Evolutionary conservation across 352 stramenopile species (phyloP), one percentile per base, ranked within the genome.

Genomic region (Pythium brassicae): DNA sequence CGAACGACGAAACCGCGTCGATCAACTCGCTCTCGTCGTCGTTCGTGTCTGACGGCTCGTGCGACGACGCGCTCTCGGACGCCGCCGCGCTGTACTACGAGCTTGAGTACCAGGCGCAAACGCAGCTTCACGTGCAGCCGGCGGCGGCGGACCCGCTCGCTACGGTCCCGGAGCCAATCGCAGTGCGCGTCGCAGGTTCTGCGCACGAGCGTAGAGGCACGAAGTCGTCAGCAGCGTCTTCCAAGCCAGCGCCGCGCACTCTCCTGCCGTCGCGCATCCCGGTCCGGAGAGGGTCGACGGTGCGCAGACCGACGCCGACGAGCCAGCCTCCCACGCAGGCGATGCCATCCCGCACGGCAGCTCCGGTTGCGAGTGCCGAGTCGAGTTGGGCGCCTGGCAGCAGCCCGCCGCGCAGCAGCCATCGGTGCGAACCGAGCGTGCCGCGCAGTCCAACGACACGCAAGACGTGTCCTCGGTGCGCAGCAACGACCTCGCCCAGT

Each of bases 11-110:
- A 19, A 63, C 57, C 7, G 57, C 43, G 50, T 63, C 57, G 25
- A 59, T 59, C 34, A 20, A 44, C 35, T 63, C 57, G 50, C 57
- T 58, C 50, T 54, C 50, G 50, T 59, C 50, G 57, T 63, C 57
- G 25, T 59, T 58, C 20, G 43, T 45, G 43, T 58, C 50, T 4
- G 50, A 63, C 29, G 50, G 19, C 14, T 63, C 57, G 12, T 63
- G 32, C 22, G 57, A 63, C 27, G 57, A 63, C n/a, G 22, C 26
- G 32, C 23, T 27, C 10, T 52, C 43, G 7, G 49, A 63, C 9
- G 50, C 57, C 17, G 57, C 57, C 19, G 45, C 23, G 11, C 12
- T 57, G 49, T 63, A 63, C 42, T 63, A 63, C 42, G 57, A 57
- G 32, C 39, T 39, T 32, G 57, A 52, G 42, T 63, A 57, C 32